Evolutionary conservation across 208 protist species (phyloP).

Genomic region (Acanthamoeba sp.): DNA sequence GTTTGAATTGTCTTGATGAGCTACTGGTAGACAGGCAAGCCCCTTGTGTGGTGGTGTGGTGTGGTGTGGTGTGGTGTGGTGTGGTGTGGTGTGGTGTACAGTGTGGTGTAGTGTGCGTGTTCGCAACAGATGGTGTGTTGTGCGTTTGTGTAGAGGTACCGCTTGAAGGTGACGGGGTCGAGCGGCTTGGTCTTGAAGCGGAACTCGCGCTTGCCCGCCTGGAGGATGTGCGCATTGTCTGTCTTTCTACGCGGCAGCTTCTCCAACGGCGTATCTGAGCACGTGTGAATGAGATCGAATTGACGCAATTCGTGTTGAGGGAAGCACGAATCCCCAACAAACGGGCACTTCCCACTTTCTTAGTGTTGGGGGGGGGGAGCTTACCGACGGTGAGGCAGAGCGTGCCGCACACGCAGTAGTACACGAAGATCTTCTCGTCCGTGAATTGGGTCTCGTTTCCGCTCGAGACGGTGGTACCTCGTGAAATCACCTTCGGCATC

Average conservation of each 20-base stretch:
- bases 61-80: background rate
- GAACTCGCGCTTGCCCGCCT: slow-evolving; percentile 10
- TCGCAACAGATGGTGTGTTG: background rate
- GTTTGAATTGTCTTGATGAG: background rate
- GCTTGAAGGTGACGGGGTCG: slow-evolving; percentile 32
- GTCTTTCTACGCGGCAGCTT: slow-evolving; percentile 36
- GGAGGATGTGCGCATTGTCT: slow-evolving; percentile 34
- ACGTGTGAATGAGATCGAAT: background rate
- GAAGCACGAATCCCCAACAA: too few relatives aligned
- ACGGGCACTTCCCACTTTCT: too few relatives aligned
- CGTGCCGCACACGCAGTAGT: slow-evolving; percentile 62
- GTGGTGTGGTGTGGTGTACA: background rate
- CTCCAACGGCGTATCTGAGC: slow-evolving; percentile 49
- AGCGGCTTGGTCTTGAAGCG: slow-evolving; percentile 54
- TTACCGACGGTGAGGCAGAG: slow-evolving; percentile 45
- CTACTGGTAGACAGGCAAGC: too few relatives aligned
- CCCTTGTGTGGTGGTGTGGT: background rate
- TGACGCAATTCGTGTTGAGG: background rate
- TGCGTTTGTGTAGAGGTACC: background rate
- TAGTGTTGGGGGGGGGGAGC: background rate
- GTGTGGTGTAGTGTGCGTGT: background rate
- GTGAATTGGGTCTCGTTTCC: slow-evolving; percentile 49
- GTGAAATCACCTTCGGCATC: slow-evolving; percentile 70
- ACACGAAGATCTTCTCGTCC: slow-evolving; percentile 46
- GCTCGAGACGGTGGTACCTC: slow-evolving; percentile 58